Evolutionary conservation across 257 asterid genomes (phyloP), one percentile per base, ranked within the genome.

Genomic region (Scutellaria minor): DNA sequence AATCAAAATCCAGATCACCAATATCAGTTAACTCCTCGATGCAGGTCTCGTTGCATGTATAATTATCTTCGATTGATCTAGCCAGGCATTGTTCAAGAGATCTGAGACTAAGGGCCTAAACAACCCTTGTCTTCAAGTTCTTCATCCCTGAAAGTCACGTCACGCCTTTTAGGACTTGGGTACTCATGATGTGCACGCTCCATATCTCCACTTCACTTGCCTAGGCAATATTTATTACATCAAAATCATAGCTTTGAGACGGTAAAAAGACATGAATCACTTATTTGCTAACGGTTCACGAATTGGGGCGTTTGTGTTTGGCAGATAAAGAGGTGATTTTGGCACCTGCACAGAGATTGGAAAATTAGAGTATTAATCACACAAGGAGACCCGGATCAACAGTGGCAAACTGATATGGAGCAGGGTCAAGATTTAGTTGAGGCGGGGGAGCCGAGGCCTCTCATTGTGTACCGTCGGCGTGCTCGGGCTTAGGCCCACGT

Each of bases 251-350:
- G 78, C 56, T 80, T 65, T 86, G 93, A 1, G 97, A 85, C 47
- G 97, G 99, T 73, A 91, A 83, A 60, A 80, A 88, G 75, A 91
- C 89, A 56, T 86, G 87, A 80, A 94, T 81, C 20, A 89, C 85
- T 5, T 69, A 72, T 87, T 76, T 10, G 89, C 88, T 48, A 94
- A 65, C 78, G 87, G 97, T 31, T 85, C 86, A 6, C 95, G 87
- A 13, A 94, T 59, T 50, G 97, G 83, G 31, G 81, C 84, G 7
- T 74, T 78, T 44, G 85, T 77, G 80, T 88, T 74, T 63, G 91
- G 70, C 78, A 79, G 86, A 60, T 77, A 78, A 46, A 45, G 87
- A 18, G 93, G 90, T 52, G 96, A 89, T 75, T 68, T 82, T 3
- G 76, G 47, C 11, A 96, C 95, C 99, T 91, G 90, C 75, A 75